Base-by-base conservation (phyloP, 139 green algal species). In the Chlamydomonas sp. region DNA sequence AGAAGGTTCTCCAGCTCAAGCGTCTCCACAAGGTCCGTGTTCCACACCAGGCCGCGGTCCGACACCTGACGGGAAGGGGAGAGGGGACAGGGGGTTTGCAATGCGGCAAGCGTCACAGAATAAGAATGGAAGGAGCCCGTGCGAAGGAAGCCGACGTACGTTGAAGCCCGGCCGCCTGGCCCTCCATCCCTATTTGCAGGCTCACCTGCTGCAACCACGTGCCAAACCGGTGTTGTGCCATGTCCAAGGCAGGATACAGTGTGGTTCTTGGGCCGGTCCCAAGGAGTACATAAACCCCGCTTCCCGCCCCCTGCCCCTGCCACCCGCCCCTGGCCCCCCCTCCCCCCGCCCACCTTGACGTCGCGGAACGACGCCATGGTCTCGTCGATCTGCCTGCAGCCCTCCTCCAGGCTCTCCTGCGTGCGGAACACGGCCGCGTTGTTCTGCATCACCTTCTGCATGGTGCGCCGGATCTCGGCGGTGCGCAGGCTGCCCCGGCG, bases 1-100 rank as follows among this genome's bases (percentile, higher is more conserved):
- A 99, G 95, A 92, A 99, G 93, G 94, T 99, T 99, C 90, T 99
- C 97, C 88, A 99, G 96, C 96, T 99, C 98, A 86, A 99, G 84
- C 61, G 98, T 96, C 93, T 99, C 98, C 69, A 99, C 82, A 82
- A 99, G 91, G 91, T 99, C 97, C 1, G 97, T 98, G 94, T 99
- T 99, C 96, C 97, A 99, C 73, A 98, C 94, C 90, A 98, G 90
- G 78, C 83, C 91, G 77, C 90, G 90, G 83, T 95, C 92, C 64
- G 84, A 79, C 20, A 91, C 75, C 90, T 94, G 85, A n/a, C 4
- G 72, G 15, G 5, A 6, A 61, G 68, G 68, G 68, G 14, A 12
- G 8, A 9, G 9, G 64, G 64, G 64, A 69, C 9, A 9, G 64
- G 64, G 10, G 77, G 64, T 79, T 14, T 20, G 60, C 15, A 87